A percentile compares a stretch with the other conserved stretches of the same genome.
phyloP scores from a whole-genome alignment of 139 green algal genomes.

The Chlamydomonas sphaeroides region DNA sequence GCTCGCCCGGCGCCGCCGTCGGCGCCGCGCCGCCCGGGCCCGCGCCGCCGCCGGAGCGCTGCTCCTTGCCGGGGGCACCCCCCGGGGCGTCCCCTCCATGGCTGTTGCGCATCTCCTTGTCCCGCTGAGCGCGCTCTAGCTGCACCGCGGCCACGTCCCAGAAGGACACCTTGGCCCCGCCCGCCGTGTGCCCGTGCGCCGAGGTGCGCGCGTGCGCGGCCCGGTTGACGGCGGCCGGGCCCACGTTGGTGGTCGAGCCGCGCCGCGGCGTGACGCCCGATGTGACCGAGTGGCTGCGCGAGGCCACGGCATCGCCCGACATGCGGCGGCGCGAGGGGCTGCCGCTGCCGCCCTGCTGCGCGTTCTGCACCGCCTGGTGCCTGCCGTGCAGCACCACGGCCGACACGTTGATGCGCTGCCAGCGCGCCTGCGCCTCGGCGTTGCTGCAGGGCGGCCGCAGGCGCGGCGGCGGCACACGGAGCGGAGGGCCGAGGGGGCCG shows the following conservation, averaged over 20 bases:
- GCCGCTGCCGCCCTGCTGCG: too few species aligned
- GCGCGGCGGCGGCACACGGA: too few species aligned
- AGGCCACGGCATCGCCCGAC: not conserved
- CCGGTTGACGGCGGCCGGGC: not conserved
- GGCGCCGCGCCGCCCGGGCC: not conserved
- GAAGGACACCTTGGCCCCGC: not conserved
- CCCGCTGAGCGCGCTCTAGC: not conserved
- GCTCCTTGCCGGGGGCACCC: not conserved
- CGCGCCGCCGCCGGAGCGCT: too few species aligned
- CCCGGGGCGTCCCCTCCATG: not conserved
- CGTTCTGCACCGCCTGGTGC: not conserved
- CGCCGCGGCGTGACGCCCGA: not conserved
- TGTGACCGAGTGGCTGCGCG: not conserved
- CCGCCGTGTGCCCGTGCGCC: not conserved
- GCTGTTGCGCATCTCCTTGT: not conserved
- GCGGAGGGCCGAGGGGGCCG: too few species aligned
- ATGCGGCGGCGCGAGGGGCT: not conserved
- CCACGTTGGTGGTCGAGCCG: too few species aligned
- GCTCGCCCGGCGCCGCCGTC: not conserved
- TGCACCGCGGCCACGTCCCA: constrained; percentile 1
- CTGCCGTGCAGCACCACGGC: not conserved
- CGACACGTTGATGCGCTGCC: not conserved
- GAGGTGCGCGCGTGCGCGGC: not conserved
- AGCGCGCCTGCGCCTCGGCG: too few species aligned
- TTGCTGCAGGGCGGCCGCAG: too few species aligned